Conservation (phyloP, 495 filamentous ascomycete species). For the Sporormia fimetaria region DNA sequence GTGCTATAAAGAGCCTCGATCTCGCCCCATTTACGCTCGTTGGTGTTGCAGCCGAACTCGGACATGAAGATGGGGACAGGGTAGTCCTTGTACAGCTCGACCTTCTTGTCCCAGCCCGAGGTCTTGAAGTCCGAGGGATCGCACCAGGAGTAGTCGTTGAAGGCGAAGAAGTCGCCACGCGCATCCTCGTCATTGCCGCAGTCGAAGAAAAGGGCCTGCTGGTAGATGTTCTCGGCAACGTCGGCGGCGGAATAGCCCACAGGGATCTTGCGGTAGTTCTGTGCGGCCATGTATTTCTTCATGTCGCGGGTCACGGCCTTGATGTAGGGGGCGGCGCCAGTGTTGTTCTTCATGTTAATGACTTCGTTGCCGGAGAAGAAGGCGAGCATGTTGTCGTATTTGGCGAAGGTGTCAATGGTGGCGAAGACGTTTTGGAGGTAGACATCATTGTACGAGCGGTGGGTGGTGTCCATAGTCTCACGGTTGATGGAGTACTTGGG, state of each 20-base stretch:
- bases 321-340: constrained; percentile 67
- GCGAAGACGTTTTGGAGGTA: constrained; percentile 91
- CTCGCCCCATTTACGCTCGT: constrained; percentile 70
- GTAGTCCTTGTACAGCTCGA: constrained; percentile 79
- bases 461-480: constrained; percentile 38
- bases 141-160: constrained; percentile 99
- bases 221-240: constrained; percentile 69
- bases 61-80: constrained; percentile 88
- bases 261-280: constrained; percentile 63
- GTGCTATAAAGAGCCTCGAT: constrained; percentile 64
- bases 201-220: constrained; percentile 89
- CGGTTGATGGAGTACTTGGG: constrained; percentile 76
- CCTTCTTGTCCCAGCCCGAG: constrained; percentile 85
- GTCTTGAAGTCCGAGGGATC: constrained; percentile 61
- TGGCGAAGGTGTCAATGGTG: constrained; percentile 75
- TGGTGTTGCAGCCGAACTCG: constrained; percentile 81
- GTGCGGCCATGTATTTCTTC: constrained; percentile 65
- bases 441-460: constrained; percentile 70
- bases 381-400: constrained; percentile 77
- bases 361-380: constrained; percentile 98
- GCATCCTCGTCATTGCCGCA: constrained; percentile 61
- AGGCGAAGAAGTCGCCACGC: constrained; percentile 88
- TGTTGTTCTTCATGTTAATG: constrained; percentile 72
- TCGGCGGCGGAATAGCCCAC: constrained; percentile 90
- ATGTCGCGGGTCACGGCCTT: constrained; percentile 91